phyloP scores from a whole-genome alignment of 768 basidiomycete species.

The Naematelia aurantialba region DNA sequence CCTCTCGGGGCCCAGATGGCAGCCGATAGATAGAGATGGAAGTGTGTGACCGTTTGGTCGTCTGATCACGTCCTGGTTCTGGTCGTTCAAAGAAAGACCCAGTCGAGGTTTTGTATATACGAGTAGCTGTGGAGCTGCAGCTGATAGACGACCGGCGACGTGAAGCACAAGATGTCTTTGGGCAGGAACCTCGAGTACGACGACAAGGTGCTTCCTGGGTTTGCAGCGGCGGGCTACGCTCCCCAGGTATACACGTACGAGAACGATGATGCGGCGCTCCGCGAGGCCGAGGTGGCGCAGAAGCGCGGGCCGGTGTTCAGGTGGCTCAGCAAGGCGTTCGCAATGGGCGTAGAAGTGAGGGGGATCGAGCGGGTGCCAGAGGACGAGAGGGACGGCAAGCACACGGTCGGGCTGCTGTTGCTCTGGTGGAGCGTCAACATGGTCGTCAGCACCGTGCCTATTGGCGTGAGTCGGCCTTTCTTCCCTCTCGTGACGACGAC shows the following conservation, averaged over 20 bases:
- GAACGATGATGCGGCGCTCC: background rate
- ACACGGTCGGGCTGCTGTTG: slow-evolving; percentile 37
- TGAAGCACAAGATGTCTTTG: background rate
- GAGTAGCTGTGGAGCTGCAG: too few species aligned
- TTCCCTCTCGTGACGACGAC: background rate
- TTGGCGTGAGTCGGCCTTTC: slow-evolving; percentile 50
- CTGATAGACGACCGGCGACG: too few species aligned
- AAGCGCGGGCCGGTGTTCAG: slow-evolving; percentile 14
- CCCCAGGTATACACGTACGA: background rate
- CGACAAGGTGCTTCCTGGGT: background rate
- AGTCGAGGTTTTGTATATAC: too few species aligned
- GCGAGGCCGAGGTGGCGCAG: slow-evolving; percentile 5
- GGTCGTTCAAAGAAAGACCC: too few species aligned
- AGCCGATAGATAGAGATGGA: too few species aligned
- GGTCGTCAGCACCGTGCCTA: slow-evolving; percentile 56
- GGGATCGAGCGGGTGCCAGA: slow-evolving; percentile 60
- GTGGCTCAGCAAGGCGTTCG: slow-evolving; percentile 52
- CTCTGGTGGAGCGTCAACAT: slow-evolving; percentile 56
- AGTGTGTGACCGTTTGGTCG: too few species aligned
- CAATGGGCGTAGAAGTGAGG: slow-evolving; percentile 57
- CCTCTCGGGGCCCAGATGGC: too few species aligned
- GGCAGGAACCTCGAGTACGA: background rate
- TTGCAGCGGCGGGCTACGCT: background rate
- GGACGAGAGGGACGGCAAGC: slow-evolving; percentile 54
- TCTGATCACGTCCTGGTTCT: too few species aligned